Base-by-base conservation (phyloP, 805 yeast genomes). In the Saturnispora halmiae region DNA sequence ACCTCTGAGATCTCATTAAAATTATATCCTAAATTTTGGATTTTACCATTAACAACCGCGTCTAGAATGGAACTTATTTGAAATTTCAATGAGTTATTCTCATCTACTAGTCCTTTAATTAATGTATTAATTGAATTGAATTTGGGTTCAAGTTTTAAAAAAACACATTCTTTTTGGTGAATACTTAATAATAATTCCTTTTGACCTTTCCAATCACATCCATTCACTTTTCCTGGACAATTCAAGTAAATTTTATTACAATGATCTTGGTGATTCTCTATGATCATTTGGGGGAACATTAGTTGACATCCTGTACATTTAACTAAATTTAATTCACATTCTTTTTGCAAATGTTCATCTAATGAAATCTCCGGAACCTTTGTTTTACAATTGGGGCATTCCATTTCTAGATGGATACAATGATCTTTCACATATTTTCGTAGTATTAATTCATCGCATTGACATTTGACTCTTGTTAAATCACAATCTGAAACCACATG, bases 21-120 rank as follows among this genome's bases (percentile, higher is more conserved):
- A 28, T 63, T 58, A 48, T 67, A 69, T 0, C 78, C 78, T 16
- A 72, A 49, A 47, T 72, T 73, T 1, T 74, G 66, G 16, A 72
- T 55, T 47, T 64, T 70, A 0, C 78, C 79, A 41, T 67, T 75
- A 1, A 67, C 56, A 4, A 72, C 60, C 25, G 72, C 65, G 48
- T 69, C 69, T 45, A 73, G 54, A 3, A 73, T 63, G 32, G 61
- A 61, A 30, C 69, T 63, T 33, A 73, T 55, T 48, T 72, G 76
- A 13, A 58, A 47, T 42, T 67, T 73, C 32, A 73, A 49, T 39
- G 51, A 52, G 4, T 40, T 42, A 46, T 72, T 73, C 34, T 71
- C 74, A 3, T 46, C 44, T 1, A 54, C 39, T 9, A 71, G 42
- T 1, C 36, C 35, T 3, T 49, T 48, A 1, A 72, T 42, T 41